Conservation (phyloP, 192 early-diverging fungal species). For the Coemansia sp. region DNA sequence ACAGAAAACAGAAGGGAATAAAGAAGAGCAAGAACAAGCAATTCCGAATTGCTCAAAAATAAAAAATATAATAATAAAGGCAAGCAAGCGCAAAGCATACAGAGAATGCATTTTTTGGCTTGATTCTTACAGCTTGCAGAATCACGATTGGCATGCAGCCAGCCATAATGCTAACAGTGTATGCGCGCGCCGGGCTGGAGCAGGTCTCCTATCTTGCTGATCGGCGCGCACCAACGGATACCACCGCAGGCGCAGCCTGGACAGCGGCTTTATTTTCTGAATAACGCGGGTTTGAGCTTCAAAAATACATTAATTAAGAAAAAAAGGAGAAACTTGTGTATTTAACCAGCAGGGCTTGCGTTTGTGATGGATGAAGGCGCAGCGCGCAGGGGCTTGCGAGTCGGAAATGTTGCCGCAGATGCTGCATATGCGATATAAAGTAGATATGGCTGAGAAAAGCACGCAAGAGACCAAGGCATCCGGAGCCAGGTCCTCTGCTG, state of each 20-base stretch:
- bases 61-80: neutral
- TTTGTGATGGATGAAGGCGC: neutral
- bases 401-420: slow-evolving; percentile 3
- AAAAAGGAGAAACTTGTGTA: neutral
- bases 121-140: too few relatives aligned
- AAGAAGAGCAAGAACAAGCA: neutral
- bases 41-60: neutral
- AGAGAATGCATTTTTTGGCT: too few relatives aligned
- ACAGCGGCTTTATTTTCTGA: neutral
- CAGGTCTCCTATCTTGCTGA: too few relatives aligned
- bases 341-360: neutral
- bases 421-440: neutral
- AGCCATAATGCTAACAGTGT: too few relatives aligned
- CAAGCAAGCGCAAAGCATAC: too few relatives aligned
- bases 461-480: neutral
- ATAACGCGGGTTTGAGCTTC: neutral
- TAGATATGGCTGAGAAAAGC: neutral
- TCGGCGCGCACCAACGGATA: too few relatives aligned
- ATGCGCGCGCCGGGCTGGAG: too few relatives aligned
- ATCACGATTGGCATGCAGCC: too few relatives aligned
- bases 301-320: neutral
- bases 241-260: neutral
- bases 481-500: neutral
- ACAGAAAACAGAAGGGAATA: neutral
- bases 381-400: neutral